Evolutionary conservation across 208 protist species (phyloP), one percentile per base, ranked within the genome.

Genomic region (Porcisia hertigi): DNA sequence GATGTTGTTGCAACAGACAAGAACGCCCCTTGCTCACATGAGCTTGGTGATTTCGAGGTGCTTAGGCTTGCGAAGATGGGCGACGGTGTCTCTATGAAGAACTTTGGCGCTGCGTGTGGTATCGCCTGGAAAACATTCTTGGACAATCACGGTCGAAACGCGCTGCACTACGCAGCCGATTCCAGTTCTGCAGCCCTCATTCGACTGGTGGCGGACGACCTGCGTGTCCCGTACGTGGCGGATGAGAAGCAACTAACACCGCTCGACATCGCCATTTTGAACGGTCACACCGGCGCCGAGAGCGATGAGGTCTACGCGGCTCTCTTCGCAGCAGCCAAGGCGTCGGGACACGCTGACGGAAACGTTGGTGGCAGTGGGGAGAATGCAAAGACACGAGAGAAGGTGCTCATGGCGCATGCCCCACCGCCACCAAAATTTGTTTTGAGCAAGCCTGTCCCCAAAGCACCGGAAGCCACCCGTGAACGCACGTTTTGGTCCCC

Each of bases 1-100:
- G 71, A 73, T 5, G 77, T 86, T 7, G 79, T 92, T 18, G 86
- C 80, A 16, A 90, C 90, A n/a, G 73, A 84, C 63, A 76, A 77
- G 62, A 77, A 57, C 34, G 53, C 69, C 25, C 78, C 78, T 36
- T 65, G 52, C 43, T 34, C 80, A 1, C 80, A 78, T 79, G 87
- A 83, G 39, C 54, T 96, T 14, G 86, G 87, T 58, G 91, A 95
- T 67, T 97, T 97, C 80, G 91, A 97, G 77, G 79, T 89, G n/a
- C 84, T 97, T 43, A 88, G 93, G 1, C 80, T 93, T 3, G 93
- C 86, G 12, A 95, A 95, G 80, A 93, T 95, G 88, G 91, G 93
- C 52, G 93, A 97, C 67, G 54, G 58, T 36, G 55, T 76, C 64
- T 94, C 88, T 62, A 89, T 93, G 69, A 74, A 76, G 18, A 80